A percentile compares a stretch with the other conserved stretches of the same genome.
These are phyloP conservation scores for Capniomyces stellatus DNA, from an alignment of 371 early-diverging fungal genomes.

Conservation along the genomic window DNA sequence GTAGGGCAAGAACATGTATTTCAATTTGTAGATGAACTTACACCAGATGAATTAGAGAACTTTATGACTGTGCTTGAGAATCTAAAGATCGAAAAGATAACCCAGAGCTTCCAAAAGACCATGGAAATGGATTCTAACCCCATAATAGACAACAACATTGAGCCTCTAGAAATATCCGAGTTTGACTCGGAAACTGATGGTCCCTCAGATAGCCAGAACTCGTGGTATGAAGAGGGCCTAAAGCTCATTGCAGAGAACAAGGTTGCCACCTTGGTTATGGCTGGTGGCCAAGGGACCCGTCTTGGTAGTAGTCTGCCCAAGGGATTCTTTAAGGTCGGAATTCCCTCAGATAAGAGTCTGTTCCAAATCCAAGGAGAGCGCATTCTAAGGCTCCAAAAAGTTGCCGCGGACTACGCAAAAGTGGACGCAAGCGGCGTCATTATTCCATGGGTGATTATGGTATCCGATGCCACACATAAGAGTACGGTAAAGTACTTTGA, in stretches of 20 bases:
- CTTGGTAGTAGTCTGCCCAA: slow-evolving; percentile 75
- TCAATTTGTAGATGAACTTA: slow-evolving; percentile 51
- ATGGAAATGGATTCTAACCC: background rate
- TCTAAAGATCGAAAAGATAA: background rate
- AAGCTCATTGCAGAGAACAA: slow-evolving; percentile 59
- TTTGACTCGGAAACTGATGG: slow-evolving; percentile 51
- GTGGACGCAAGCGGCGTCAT: slow-evolving; percentile 21
- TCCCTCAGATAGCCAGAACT: slow-evolving; percentile 29
- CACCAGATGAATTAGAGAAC: background rate
- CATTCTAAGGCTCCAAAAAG: slow-evolving; percentile 58
- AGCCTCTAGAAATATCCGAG: slow-evolving; percentile 55
- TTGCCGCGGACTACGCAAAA: slow-evolving; percentile 31
- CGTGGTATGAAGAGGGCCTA: slow-evolving; percentile 62
- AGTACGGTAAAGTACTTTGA: slow-evolving; percentile 63
- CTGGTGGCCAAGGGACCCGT: slow-evolving; percentile 82
- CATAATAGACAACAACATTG: slow-evolving; percentile 19
- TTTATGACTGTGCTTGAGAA: background rate
- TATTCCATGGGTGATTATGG: slow-evolving; percentile 93
- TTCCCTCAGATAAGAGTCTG: slow-evolving; percentile 70
- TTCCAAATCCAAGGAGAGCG: slow-evolving; percentile 89
- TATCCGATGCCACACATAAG: slow-evolving; percentile 72
- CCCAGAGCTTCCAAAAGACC: background rate
- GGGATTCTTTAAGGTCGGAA: slow-evolving; percentile 80
- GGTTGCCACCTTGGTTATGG: slow-evolving; percentile 86
- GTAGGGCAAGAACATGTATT: slow-evolving; percentile 87